Conservation (phyloP, 352 stramenopile genomes). For the Globisporangium lucens region DNA sequence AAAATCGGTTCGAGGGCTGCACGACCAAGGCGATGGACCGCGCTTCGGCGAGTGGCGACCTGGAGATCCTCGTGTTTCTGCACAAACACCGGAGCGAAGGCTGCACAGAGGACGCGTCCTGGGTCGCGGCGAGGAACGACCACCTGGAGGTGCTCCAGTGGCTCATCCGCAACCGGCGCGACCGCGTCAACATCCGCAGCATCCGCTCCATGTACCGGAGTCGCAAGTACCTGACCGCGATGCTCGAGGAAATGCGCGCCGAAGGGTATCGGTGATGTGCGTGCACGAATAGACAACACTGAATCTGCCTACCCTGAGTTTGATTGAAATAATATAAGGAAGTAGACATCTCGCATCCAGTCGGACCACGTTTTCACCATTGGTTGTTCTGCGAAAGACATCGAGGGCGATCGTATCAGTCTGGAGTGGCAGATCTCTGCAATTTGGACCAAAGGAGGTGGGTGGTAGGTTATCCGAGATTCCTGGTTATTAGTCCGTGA, state of each 20-base stretch:
- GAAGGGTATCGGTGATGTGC: constrained; percentile 7
- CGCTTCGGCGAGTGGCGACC: constrained; percentile 6
- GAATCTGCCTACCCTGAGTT: background rate
- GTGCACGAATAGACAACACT: background rate
- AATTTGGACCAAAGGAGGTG: no score
- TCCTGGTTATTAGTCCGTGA: background rate
- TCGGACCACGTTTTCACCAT: background rate
- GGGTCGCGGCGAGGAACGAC: constrained; percentile 11
- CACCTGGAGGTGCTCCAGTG: constrained; percentile 15
- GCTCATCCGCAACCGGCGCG: constrained; percentile 12
- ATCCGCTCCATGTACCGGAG: constrained; percentile 12
- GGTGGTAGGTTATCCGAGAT: background rate
- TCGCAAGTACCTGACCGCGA: constrained; percentile 11
- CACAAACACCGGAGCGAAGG: constrained; percentile 8
- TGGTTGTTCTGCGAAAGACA: background rate
- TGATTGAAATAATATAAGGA: background rate
- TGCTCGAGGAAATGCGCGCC: constrained; percentile 12
- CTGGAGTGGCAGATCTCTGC: no score
- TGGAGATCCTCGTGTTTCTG: constrained; percentile 11
- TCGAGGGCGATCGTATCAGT: background rate
- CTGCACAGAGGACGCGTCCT: constrained; percentile 13
- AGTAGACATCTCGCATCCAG: background rate
- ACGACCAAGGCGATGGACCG: constrained; percentile 12
- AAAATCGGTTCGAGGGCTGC: constrained; percentile 6
- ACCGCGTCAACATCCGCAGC: constrained; percentile 15